Evolutionary conservation across 768 basidiomycete genomes (phyloP), one percentile per base, ranked within the genome.

Genomic region (Candolleomyces efflorescens): DNA sequence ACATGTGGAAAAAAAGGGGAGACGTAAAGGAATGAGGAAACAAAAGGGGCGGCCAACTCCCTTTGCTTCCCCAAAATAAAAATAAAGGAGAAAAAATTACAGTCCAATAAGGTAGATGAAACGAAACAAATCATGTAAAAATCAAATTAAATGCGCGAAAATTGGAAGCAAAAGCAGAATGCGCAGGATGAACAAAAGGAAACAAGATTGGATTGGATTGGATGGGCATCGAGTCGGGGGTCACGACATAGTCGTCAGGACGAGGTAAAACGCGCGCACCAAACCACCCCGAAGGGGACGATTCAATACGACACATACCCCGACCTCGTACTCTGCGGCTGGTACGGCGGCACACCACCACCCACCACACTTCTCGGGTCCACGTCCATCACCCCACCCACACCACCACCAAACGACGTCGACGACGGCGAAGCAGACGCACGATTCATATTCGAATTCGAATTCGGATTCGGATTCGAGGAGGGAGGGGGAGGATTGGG

Each of bases 1-100:
- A 43, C 41, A 43, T 17, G 17, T 27, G 10, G 49, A 5, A 36
- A 26, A 51, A 27, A 17, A 26, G 27, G 36, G 49, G 24, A 26
- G 12, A 26, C 7, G 1, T 2, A 13, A 36, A 36, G n/a, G 24
- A 51, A 51, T 17, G 49, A 27, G 24, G 49, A 51, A 51, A 26
- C 24, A 51, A 36, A 51, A 26, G 49, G 49, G 49, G 49, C 49
- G 49, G 49, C 49, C 49, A 51, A 51, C 49, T 51, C 49, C 49
- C 49, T 51, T 26, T 36, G 24, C 20, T 24, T 51, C 49, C 49
- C 36, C 49, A 7, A 51, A 36, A 51, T 27, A 7, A 51, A 36
- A 51, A 36, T 18, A 48, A 48, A 48, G 18, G 22, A 48, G 23
- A 26, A 48, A 48, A 24, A 7, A 48, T 17, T n/a, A 44, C 17